Conservation (phyloP, 192 early-diverging fungal species). For the Coemansia sp. region DNA sequence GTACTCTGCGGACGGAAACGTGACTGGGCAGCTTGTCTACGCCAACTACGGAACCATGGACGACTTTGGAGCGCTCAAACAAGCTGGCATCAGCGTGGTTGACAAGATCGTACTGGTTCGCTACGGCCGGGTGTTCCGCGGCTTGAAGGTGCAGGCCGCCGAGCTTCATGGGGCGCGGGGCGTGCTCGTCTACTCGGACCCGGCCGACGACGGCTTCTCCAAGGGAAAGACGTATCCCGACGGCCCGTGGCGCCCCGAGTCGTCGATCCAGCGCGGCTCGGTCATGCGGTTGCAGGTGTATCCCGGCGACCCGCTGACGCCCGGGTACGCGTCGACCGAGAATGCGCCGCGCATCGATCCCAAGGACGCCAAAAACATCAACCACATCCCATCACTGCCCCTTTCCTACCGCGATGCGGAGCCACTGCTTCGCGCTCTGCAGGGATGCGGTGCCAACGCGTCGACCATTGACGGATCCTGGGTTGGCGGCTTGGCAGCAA, state of each 20-base stretch:
- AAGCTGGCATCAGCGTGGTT: conserved; percentile 40
- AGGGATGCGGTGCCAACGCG: conserved; percentile 46
- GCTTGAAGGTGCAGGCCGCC: conserved; percentile 59
- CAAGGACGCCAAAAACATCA: conserved; percentile 52
- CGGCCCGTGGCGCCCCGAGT: conserved; percentile 61
- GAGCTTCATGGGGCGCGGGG: conserved; percentile 58
- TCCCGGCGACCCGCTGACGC: conserved; percentile 65
- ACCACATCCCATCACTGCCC: conserved; percentile 63
- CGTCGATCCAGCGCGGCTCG: conserved; percentile 59
- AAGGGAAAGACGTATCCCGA: conserved; percentile 57
- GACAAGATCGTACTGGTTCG: conserved; percentile 60
- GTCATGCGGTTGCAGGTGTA: conserved; percentile 52
- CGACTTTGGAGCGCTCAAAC: conserved; percentile 55
- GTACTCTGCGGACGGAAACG: conserved; percentile 59
- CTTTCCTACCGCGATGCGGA: conserved; percentile 62
- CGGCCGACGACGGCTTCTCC: conserved; percentile 60
- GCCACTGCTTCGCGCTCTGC: conserved; percentile 57
- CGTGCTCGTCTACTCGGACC: conserved; percentile 64
- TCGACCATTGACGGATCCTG: conserved; percentile 38
- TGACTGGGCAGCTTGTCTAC: conserved; percentile 63
- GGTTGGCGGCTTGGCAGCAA: conserved; percentile 55
- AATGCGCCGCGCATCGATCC: conserved; percentile 57
- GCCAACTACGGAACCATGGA: conserved; percentile 61
- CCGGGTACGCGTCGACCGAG: conserved; percentile 57
- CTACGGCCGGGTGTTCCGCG: conserved; percentile 55